These are phyloP conservation scores for Chiua virens DNA, from an alignment of 768 basidiomycete genomes.

Conservation along the genomic window DNA sequence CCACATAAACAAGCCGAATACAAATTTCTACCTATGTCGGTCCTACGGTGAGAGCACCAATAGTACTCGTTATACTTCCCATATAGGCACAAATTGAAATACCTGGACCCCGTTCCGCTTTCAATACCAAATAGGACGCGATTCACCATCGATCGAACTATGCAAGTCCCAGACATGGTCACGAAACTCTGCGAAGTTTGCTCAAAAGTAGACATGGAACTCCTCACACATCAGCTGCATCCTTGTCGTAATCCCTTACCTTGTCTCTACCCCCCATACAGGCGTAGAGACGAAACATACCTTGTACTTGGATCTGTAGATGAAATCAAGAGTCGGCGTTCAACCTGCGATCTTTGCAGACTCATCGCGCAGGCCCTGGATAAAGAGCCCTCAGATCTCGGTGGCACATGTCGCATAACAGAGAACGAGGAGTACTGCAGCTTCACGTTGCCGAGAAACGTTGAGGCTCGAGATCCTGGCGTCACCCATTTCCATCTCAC, in stretches of 20 bases:
- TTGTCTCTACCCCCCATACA: conserved; percentile 4
- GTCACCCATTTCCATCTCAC: conserved; percentile 19
- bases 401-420: conserved; percentile 1
- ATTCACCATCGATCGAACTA: not conserved
- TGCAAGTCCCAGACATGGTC: not conserved
- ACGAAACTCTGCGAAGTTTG: conserved; percentile 5
- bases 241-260: not conserved
- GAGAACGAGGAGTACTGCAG: conserved; percentile 2
- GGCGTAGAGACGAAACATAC: not conserved
- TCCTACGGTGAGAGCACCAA: no score
- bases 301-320: conserved; percentile 9
- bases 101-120: no score
- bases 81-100: no score
- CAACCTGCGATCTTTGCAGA: conserved; percentile 9
- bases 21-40: no score
- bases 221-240: not conserved
- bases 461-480: not conserved
- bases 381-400: conserved; percentile 6
- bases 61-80: no score
- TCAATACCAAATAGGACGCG: not conserved
- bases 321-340: conserved; percentile 14
- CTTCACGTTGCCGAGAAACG: conserved; percentile 1
- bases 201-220: conserved; percentile 5
- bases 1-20: no score
- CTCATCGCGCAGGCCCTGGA: conserved; percentile 13